Percentiles rank a stretch among this genome's conserved stretches.
Conservation (phyloP, 306 rosid genomes). For the Trifolium fragiferum region DNA sequence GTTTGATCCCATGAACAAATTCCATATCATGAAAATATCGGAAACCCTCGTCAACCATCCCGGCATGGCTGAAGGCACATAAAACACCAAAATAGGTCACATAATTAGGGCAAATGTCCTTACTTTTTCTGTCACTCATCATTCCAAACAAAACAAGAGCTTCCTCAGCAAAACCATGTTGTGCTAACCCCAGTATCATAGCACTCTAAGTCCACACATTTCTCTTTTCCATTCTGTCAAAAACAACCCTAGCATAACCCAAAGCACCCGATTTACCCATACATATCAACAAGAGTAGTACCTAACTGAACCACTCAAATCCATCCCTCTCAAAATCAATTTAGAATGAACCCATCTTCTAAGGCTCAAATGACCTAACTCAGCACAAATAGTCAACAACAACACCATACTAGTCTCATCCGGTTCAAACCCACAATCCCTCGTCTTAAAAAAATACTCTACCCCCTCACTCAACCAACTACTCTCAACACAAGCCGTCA, state of each 20-base stretch:
- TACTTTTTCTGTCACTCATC: slow-evolving; percentile 44
- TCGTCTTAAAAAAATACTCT: slow-evolving; percentile 66
- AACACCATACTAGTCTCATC: slow-evolving; percentile 89
- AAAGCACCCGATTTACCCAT: slow-evolving; percentile 84
- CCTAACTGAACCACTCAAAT: slow-evolving; percentile 66
- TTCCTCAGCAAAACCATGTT: slow-evolving; percentile 80
- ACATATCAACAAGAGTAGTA: slow-evolving; percentile 88
- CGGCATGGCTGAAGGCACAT: slow-evolving; percentile 90
- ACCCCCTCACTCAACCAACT: slow-evolving; percentile 57
- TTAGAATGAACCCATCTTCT: slow-evolving; percentile 82
- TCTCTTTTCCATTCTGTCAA: slow-evolving; percentile 59
- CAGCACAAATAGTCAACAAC: slow-evolving; percentile 68
- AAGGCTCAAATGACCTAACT: slow-evolving; percentile 79
- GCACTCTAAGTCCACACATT: slow-evolving; percentile 98
- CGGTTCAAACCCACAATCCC: slow-evolving; percentile 66
- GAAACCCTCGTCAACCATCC: slow-evolving; percentile 71
- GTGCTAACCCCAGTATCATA: slow-evolving; percentile 88
- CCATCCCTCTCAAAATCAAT: slow-evolving; percentile 63
- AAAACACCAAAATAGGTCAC: slow-evolving; percentile 86
- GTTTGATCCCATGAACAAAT: slow-evolving; percentile 66
- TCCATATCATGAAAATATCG: slow-evolving; percentile 70
- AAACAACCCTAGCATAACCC: slow-evolving; percentile 60
- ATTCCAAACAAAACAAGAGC: slow-evolving; percentile 63
- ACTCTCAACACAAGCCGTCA: slow-evolving; percentile 78
- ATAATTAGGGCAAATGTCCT: slow-evolving; percentile 63